Conservation (phyloP, 208 protist genomes). For the Crithidia mellificae region DNA sequence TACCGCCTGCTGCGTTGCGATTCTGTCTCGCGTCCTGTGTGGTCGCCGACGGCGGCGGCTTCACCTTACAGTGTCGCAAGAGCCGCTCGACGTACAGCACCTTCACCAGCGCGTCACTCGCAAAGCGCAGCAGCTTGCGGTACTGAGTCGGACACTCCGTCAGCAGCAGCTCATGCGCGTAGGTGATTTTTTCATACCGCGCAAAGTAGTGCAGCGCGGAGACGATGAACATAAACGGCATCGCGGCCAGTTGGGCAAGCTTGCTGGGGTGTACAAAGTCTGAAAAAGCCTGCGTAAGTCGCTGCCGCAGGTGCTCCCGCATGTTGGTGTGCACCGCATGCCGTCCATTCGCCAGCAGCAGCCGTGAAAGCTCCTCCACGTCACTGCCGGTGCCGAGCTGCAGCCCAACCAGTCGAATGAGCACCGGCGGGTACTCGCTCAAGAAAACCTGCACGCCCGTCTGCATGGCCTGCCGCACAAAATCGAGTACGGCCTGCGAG, state of each 20-base stretch:
- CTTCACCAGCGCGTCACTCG: conserved; percentile 64
- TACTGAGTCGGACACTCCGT: conserved; percentile 26
- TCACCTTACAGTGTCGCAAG: conserved; percentile 36
- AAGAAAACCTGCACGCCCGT: conserved; percentile 58
- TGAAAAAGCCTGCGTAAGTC: conserved; percentile 28
- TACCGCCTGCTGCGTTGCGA: neutral
- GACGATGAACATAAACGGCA: conserved; percentile 71
- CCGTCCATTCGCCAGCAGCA: conserved; percentile 52
- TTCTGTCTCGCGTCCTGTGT: neutral
- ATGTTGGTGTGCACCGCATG: conserved; percentile 41
- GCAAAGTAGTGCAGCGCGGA: conserved; percentile 52
- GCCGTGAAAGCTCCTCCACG: conserved; percentile 27
- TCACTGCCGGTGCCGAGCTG: conserved; percentile 56
- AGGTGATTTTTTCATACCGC: conserved; percentile 28
- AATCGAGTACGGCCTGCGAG: conserved; percentile 28
- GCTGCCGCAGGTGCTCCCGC: conserved; percentile 48
- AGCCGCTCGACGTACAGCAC: conserved; percentile 64
- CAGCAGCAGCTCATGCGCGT: conserved; percentile 64
- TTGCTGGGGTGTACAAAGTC: conserved; percentile 25
- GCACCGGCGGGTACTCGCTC: conserved; percentile 34
- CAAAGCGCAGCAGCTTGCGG: conserved; percentile 58
- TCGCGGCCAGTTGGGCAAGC: conserved; percentile 35
- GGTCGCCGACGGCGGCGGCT: conserved; percentile 4
- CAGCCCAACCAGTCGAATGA: conserved; percentile 39
- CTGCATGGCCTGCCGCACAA: conserved; percentile 45